These are phyloP conservation scores for Rosa chinensis DNA, from an alignment of 306 rosid species.

Conservation along the genomic window DNA sequence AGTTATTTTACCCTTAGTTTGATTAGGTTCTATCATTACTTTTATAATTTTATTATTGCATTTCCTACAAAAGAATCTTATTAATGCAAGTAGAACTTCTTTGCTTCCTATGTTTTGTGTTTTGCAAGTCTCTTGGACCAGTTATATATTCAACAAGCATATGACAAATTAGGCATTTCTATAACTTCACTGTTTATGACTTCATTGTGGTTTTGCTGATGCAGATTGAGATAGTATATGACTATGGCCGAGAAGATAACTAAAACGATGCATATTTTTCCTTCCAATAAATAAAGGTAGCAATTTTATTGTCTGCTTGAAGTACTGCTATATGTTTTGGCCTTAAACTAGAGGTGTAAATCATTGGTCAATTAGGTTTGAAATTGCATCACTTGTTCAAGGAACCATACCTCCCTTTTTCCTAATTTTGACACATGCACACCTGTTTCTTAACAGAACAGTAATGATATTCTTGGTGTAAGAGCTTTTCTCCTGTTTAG, in stretches of 20 bases:
- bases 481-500: background rate
- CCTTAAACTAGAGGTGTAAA: constrained; percentile 11
- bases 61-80: background rate
- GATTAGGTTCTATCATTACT: background rate
- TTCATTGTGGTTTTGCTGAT: constrained; percentile 26
- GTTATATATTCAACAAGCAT: background rate
- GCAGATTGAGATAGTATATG: constrained; percentile 85
- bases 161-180: background rate
- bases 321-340: background rate
- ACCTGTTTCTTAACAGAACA: background rate
- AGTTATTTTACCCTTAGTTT: background rate
- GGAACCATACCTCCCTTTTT: background rate
- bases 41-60: background rate
- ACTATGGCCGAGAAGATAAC: constrained; percentile 88
- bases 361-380: background rate
- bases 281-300: constrained; percentile 56
- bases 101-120: background rate
- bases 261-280: constrained; percentile 34
- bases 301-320: constrained; percentile 17
- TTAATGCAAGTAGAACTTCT: background rate
- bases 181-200: constrained; percentile 28
- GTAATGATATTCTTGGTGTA: background rate
- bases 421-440: background rate
- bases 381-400: background rate
- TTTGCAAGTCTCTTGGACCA: background rate